Evolutionary conservation across 192 early-diverging fungal genomes (phyloP), one percentile per base, ranked within the genome.

Genomic region (Coemansia erecta): DNA sequence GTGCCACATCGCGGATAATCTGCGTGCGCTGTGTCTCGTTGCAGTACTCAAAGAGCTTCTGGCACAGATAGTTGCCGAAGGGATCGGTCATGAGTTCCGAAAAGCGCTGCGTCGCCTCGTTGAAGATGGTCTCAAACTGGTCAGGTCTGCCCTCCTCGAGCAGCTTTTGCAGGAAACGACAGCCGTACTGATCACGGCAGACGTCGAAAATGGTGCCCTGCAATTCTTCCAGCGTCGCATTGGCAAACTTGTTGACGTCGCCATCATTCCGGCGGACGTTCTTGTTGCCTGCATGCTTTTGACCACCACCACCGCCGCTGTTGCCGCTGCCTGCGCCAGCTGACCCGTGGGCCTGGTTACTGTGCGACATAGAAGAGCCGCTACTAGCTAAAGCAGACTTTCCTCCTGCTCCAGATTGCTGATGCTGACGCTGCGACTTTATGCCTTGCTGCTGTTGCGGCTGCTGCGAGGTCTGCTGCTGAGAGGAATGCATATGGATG

Each of bases 61-160:
- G 93, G 66, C 91, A 93, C 24, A 94, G 79, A 64, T 94, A 94
- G 71, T 94, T 94, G 41, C 93, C 93, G 78, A 94, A 94, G 1
- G 93, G 90, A 77, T 94, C 91, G 22, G 88, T 92, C 89, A 93
- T 93, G 24, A 94, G 77, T 58, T 85, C 88, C 23, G 85, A 82
- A 72, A 92, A 88, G 59, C 89, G 85, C 26, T 76, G 78, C 58
- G 84, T 84, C 2, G 90, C 86, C 61, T 94, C 90, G 15, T 82
- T 68, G 70, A 92, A 92, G 45, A 94, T 92, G 22, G 86, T 68
- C n/a, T 80, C 58, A 3, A 88, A 61, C 39, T 88, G 81, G 58
- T 79, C 62, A 42, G 84, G 82, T 40, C 83, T 82, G 8, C 86
- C 77, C 31, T 92, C 91, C 53, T 94, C 93, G 10, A 94, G 70